Evolutionary conservation across 202 grass and related monocot genomes (phyloP).

Genomic region (Schoenoplectus tabernaemontani): DNA sequence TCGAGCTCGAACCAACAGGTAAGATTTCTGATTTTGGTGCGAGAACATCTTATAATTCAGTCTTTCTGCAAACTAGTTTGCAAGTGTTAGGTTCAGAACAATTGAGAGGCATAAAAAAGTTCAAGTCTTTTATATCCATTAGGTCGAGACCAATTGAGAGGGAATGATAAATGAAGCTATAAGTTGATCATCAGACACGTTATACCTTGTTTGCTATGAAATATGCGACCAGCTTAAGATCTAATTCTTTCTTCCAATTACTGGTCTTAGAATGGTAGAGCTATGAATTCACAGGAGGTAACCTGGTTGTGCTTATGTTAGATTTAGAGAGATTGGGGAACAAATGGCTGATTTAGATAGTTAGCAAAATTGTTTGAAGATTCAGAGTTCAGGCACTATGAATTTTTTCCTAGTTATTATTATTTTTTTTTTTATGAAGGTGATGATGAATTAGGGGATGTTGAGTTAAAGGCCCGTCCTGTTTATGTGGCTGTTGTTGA

Average conservation of each 20-base stretch:
- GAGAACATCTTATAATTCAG: too few relatives aligned
- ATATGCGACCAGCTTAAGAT: neutral
- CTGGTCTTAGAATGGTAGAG: neutral
- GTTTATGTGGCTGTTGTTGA: conserved; percentile 94
- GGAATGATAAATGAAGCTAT: neutral
- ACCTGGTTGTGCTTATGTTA: neutral
- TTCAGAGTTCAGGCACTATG: conserved; percentile 11
- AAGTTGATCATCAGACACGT: neutral
- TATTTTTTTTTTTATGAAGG: conserved; percentile 36
- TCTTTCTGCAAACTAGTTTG: too few relatives aligned
- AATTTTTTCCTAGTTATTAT: conserved; percentile 13
- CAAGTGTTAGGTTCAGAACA: too few relatives aligned
- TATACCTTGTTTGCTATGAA: neutral
- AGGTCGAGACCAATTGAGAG: too few relatives aligned
- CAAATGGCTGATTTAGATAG: neutral
- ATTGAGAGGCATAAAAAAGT: too few relatives aligned
- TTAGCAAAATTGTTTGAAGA: neutral
- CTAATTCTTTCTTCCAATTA: neutral
- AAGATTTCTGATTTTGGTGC: neutral
- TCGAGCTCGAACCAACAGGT: conserved; percentile 56
- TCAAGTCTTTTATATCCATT: too few relatives aligned
- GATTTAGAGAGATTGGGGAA: neutral
- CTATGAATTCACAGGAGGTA: neutral
- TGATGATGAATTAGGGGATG: conserved; percentile 38
- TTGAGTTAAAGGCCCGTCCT: conserved; percentile 43